Evolutionary conservation across 2,329 filamentous ascomycete genomes (phyloP).

Genomic region (Spiromastix sp.): DNA sequence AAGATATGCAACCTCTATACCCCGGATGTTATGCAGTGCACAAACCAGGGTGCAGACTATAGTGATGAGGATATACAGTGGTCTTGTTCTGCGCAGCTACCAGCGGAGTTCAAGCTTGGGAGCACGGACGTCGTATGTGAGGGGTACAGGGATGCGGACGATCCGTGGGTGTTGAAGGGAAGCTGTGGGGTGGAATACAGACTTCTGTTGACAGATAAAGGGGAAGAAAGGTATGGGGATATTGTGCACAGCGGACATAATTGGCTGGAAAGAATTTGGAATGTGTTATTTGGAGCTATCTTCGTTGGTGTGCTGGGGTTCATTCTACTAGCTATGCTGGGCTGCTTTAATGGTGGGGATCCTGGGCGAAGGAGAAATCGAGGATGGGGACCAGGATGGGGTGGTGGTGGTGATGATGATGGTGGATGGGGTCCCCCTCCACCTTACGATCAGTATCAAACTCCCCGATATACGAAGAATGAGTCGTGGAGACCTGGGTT

Average conservation of each 20-base stretch:
- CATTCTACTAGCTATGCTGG: slow-evolving; percentile 18
- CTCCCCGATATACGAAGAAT: slow-evolving; percentile 14
- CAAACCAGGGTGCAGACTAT: slow-evolving; percentile 74
- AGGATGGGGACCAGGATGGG: slow-evolving; percentile 23
- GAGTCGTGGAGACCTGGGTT: slow-evolving; percentile 36
- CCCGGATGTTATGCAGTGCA: slow-evolving; percentile 79
- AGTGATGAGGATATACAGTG: slow-evolving; percentile 74
- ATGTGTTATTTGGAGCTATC: slow-evolving; percentile 26
- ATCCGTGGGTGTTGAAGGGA: slow-evolving; percentile 79
- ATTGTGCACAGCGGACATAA: slow-evolving; percentile 21
- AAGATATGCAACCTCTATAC: slow-evolving; percentile 58
- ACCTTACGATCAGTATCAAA: slow-evolving; percentile 29
- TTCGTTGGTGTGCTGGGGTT: slow-evolving; percentile 6
- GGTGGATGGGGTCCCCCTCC: slow-evolving; percentile 28
- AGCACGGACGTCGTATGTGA: slow-evolving; percentile 88
- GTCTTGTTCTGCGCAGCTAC: slow-evolving; percentile 65
- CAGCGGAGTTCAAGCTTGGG: slow-evolving; percentile 61
- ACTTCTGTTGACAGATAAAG: slow-evolving; percentile 64
- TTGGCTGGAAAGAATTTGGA: slow-evolving; percentile 12
- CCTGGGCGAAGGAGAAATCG: slow-evolving; percentile 4
- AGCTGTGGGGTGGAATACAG: slow-evolving; percentile 90
- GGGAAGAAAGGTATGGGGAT: slow-evolving; percentile 59
- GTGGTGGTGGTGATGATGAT: slow-evolving; percentile 8
- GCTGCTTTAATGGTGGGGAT: slow-evolving; percentile 16
- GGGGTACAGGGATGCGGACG: slow-evolving; percentile 66